Base-by-base conservation (phyloP, 2,329 filamentous ascomycete species). In the Neofusicoccum sp. region DNA sequence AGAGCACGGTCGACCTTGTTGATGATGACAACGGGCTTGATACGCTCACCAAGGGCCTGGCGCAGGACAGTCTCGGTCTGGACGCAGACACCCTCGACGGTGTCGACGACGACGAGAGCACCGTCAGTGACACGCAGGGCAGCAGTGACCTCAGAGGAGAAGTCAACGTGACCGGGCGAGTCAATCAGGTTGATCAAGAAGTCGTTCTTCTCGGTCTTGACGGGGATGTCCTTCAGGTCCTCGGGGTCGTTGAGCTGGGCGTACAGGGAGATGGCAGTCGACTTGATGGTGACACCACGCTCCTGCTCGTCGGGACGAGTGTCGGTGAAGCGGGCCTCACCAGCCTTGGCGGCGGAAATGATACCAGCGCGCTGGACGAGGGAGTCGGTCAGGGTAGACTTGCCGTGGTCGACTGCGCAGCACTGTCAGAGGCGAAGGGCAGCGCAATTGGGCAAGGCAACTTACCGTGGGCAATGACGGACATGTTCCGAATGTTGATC, bases 161-260 rank as follows among this genome's bases (percentile, higher is more conserved):
- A 99, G 84, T 99, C 95, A 84, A 99, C 95, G 93, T 99, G 95
- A 87, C 95, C 95, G 66, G 95, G 95, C 63, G 95, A 99, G 83
- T 99, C 95, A 80, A 99, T 99, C 82, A 99, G 86, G 89, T 99
- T 99, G 89, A 99, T 96, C 85, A 99, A 86, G 89, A 99, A 99
- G 79, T 96, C 91, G 79, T 89, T 89, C 80, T 95, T 95, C 53
- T 58, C 47, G 49, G 49, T 61, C 82, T 91, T 89, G 81, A 92
- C 87, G 69, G 89, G 89, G 70, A 98, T 92, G 77, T 99, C 95
- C 87, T 96, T 96, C 69, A 97, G 76, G 76, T 98, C 95, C 63
- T 97, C 93, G 51, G 85, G 82, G 70, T 90, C 87, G 64, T 84
- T 80, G 69, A 99, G 87, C 73, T 87, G 83, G 76, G 91, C 92